Percentiles rank a stretch among this genome's conserved stretches.
phyloP scores from a whole-genome alignment of 192 early-diverging fungal genomes.

The Haplosporangium gracile region DNA sequence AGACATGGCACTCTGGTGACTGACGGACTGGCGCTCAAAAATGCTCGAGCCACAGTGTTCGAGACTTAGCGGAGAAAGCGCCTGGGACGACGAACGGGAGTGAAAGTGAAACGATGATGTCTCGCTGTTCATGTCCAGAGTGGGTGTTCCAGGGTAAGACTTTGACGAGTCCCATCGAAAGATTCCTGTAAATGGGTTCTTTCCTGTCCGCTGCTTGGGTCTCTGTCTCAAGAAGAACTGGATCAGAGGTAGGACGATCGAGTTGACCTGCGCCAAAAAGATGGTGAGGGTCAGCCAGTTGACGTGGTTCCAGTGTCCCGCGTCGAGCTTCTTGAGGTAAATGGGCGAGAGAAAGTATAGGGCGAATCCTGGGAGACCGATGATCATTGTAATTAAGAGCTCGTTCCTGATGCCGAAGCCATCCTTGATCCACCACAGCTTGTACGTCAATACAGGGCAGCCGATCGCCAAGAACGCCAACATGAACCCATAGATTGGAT shows the following conservation, averaged over 20 bases:
- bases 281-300: conserved; percentile 47
- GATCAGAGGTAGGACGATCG: conserved; percentile 36
- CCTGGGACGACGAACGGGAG: conserved; percentile 14
- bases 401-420: conserved; percentile 55
- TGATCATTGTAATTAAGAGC: conserved; percentile 43
- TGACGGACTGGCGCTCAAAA: neutral
- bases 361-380: conserved; percentile 41
- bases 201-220: conserved; percentile 24
- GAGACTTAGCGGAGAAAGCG: neutral
- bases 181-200: conserved; percentile 18
- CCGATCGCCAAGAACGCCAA: conserved; percentile 34
- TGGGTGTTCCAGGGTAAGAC: conserved; percentile 16
- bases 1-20: conserved; percentile 3
- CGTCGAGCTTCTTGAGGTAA: conserved; percentile 33
- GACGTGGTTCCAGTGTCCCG: conserved; percentile 48
- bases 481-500: conserved; percentile 44
- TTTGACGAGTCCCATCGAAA: conserved; percentile 40
- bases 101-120: conserved; percentile 17
- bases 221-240: conserved; percentile 35
- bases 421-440: conserved; percentile 55
- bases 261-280: conserved; percentile 46
- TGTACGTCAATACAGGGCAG: conserved; percentile 36
- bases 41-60: conserved; percentile 8
- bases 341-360: conserved; percentile 51
- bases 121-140: conserved; percentile 18